Evolutionary conservation across 352 stramenopile genomes (phyloP).

Genomic region (Phytopythium aichiense): DNA sequence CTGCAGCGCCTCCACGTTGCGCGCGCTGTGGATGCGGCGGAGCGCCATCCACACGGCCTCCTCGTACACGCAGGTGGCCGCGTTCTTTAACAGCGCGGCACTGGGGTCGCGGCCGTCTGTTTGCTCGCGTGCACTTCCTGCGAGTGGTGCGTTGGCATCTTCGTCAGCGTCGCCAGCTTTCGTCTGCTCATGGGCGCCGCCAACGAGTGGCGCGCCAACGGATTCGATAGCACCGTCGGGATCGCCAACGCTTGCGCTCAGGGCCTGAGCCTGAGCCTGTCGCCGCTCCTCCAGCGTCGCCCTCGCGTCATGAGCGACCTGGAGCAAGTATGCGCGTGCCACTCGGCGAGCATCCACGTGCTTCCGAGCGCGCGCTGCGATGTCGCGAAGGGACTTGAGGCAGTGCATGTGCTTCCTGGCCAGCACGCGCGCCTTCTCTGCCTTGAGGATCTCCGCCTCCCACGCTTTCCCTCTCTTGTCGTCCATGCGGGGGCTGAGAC

Average conservation of each 20-base stretch:
- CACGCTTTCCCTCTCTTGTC: conserved; percentile 19
- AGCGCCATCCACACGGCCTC: conserved; percentile 19
- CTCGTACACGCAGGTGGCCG: conserved; percentile 13
- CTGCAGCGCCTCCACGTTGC: conserved; percentile 21
- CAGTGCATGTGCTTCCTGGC: conserved; percentile 47
- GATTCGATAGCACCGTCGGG: neutral
- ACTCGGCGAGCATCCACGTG: conserved; percentile 21
- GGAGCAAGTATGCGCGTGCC: conserved; percentile 15
- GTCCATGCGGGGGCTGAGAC: conserved; percentile 15
- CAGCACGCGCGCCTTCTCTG: conserved; percentile 41
- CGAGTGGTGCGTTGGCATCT: neutral
- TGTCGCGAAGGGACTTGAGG: conserved; percentile 37
- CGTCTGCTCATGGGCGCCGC: neutral
- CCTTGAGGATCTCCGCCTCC: conserved; percentile 34
- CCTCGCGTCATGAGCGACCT: conserved; percentile 20
- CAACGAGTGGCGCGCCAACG: neutral
- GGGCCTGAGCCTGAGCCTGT: neutral
- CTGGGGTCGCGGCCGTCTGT: neutral
- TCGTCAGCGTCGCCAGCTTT: neutral
- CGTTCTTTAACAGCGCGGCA: neutral
- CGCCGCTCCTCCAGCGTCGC: conserved; percentile 9
- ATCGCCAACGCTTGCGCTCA: neutral
- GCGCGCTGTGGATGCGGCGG: conserved; percentile 8
- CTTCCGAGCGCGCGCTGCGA: conserved; percentile 30
- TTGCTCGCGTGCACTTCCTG: neutral